These are phyloP conservation scores for Raphanus raphanistrum DNA, from an alignment of 345 rosid species.

Conservation along the genomic window DNA sequence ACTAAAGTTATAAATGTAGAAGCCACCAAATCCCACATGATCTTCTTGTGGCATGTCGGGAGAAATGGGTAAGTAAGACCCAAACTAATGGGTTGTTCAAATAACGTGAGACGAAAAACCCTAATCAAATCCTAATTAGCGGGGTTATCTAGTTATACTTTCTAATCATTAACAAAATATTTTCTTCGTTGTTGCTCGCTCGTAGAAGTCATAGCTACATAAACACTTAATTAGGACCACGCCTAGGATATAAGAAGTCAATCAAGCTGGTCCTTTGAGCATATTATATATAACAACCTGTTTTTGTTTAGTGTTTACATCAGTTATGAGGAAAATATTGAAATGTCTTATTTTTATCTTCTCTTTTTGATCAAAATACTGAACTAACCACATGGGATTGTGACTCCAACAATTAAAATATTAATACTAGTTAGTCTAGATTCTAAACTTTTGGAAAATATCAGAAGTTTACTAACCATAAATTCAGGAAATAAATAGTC, in stretches of 20 bases:
- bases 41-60: constrained; percentile 41
- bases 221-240: constrained; percentile 16
- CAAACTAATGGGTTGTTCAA: constrained; percentile 30
- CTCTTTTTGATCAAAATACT: constrained; percentile 26
- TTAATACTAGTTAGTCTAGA: constrained; percentile 6
- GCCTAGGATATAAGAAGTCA: constrained; percentile 25
- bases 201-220: not conserved
- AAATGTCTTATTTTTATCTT: constrained; percentile 18
- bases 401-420: constrained; percentile 4
- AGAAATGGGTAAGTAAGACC: constrained; percentile 27
- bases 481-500: not conserved
- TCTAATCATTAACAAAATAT: constrained; percentile 4
- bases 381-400: constrained; percentile 26
- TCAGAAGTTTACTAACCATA: not conserved
- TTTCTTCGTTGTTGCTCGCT: constrained; percentile 1
- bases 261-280: constrained; percentile 29
- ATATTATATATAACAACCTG: not conserved
- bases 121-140: constrained; percentile 20
- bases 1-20: constrained; percentile 2
- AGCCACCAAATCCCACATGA: constrained; percentile 37
- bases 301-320: not conserved
- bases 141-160: not conserved
- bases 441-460: not conserved
- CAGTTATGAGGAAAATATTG: not conserved
- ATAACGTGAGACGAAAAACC: constrained; percentile 34